Conservation (phyloP, 768 basidiomycete species). For the Neoboletus subvelutipes region DNA sequence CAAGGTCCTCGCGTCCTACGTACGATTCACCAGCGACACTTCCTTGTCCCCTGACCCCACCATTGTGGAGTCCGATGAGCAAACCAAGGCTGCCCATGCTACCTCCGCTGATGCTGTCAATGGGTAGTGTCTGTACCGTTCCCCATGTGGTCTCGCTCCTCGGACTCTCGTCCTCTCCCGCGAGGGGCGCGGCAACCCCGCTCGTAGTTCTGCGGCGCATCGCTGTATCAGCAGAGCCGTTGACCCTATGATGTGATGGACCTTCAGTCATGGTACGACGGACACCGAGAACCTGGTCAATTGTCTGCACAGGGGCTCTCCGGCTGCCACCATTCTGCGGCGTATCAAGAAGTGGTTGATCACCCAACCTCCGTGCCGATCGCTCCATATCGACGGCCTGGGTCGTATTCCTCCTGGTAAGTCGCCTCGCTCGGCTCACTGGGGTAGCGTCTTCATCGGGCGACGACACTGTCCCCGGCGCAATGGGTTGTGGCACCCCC, state of each 20-base stretch:
- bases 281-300: conserved; percentile 16
- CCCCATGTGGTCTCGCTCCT: conserved; percentile 38
- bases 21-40: conserved; percentile 18
- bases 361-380: conserved; percentile 17
- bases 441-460: conserved; percentile 31
- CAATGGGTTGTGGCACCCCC: conserved; percentile 23
- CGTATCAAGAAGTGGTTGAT: conserved; percentile 11
- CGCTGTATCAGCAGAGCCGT: conserved; percentile 8
- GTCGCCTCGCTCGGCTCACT: conserved; percentile 18
- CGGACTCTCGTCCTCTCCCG: conserved; percentile 26
- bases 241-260: conserved; percentile 1
- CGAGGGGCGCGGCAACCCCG: conserved; percentile 16
- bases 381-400: conserved; percentile 21
- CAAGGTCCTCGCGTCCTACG: conserved; percentile 16
- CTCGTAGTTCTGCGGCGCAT: conserved; percentile 9
- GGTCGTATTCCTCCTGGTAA: conserved; percentile 26
- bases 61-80: conserved; percentile 33
- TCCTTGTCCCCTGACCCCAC: conserved; percentile 28
- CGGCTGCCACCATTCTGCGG: conserved; percentile 19
- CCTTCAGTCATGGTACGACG: conserved; percentile 23
- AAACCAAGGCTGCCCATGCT: conserved; percentile 31
- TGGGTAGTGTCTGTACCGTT: conserved; percentile 30
- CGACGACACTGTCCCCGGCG: conserved; percentile 25
- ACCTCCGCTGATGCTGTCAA: conserved; percentile 16
- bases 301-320: conserved; percentile 16